A percentile compares a stretch with the other conserved stretches of the same genome.
Conservation (phyloP, 2,329 filamentous ascomycete species). For the Penicillium aurantiogriseum region DNA sequence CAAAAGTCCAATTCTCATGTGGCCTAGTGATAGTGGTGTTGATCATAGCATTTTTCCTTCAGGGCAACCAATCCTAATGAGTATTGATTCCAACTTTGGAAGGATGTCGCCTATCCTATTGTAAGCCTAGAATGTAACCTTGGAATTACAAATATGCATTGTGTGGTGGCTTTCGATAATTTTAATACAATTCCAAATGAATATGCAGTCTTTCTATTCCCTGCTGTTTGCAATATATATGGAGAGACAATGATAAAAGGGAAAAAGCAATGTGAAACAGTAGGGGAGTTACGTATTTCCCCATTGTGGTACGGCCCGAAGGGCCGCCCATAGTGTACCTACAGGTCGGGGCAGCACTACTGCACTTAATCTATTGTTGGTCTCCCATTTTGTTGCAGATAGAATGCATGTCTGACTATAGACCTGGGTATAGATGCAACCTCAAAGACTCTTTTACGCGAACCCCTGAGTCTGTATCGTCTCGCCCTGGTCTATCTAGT, state of each 20-base stretch:
- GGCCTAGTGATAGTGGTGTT: constrained; percentile 5
- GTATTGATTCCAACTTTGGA: neutral
- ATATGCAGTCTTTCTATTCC: neutral
- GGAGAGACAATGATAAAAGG: neutral
- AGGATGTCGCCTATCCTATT: neutral
- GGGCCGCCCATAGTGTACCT: constrained; percentile 9
- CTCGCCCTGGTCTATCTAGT: neutral
- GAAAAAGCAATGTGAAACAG: constrained; percentile 17
- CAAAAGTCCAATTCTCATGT: constrained; percentile 1
- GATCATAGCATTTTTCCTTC: constrained; percentile 7
- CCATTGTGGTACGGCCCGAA: constrained; percentile 22
- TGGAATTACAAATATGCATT: constrained; percentile 2
- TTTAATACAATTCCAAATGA: constrained; percentile 2
- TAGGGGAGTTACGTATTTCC: constrained; percentile 16
- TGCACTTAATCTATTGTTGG: constrained; percentile 4
- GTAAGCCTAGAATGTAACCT: neutral
- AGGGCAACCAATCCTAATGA: constrained; percentile 10
- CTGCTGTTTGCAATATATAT: neutral
- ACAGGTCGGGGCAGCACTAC: constrained; percentile 11
- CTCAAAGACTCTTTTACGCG: too few relatives aligned
- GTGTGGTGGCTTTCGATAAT: constrained; percentile 11
- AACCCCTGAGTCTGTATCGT: neutral
- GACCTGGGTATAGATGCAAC: neutral
- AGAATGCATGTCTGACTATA: neutral
- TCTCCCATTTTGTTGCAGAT: neutral